Evolutionary conservation across 192 early-diverging fungal genomes (phyloP), one percentile per base, ranked within the genome.

Genomic region (Chytriomyces hyalinus): DNA sequence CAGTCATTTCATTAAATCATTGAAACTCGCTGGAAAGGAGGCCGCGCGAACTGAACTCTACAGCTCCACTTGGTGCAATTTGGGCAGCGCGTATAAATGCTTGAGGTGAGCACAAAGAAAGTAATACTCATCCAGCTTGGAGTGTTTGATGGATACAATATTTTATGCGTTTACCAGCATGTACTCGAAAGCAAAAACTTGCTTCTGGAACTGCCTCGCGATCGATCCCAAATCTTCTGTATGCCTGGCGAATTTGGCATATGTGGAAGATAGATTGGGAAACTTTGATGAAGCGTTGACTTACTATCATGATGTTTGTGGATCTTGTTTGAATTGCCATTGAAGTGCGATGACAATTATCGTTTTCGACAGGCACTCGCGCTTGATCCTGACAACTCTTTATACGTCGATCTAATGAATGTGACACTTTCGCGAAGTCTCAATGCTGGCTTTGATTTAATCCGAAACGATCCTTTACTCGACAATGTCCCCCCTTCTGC

Each of bases 81-180:
- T 94, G 44, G 94, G 86, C 0, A 92, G 93, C 68, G 78, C 85
- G 3, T 88, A 90, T 80, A 83, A 91, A 22, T 76, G 85, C 57
- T 82, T 92, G 48, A 76, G 84, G 91, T 92, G 20, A 20, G 53
- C 15, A n/a, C 53, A n/a, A 3, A n/a, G 4, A 13, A n/a, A 20
- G 13, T 57, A 85, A 70, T 67, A 9, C n/a, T 51, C 43, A 61
- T 17, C 26, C 13, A 65, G 49, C 36, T 65, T 22, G 24, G 9
- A 10, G 50, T 71, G 57, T 17, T 22, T 44, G 49, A 26, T 17
- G 13, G 65, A n/a, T 44, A 15, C 5, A 68, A 36, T 36, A 61
- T 50, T 46, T 64, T 62, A 2, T 48, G 46, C 28, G 50, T 45
- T 67, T 75, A 5, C 49, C 63, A 45, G 62, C 47, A n/a, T 67